Base-by-base conservation (phyloP, 352 stramenopile genomes). In the Globisporangium spiculum region DNA sequence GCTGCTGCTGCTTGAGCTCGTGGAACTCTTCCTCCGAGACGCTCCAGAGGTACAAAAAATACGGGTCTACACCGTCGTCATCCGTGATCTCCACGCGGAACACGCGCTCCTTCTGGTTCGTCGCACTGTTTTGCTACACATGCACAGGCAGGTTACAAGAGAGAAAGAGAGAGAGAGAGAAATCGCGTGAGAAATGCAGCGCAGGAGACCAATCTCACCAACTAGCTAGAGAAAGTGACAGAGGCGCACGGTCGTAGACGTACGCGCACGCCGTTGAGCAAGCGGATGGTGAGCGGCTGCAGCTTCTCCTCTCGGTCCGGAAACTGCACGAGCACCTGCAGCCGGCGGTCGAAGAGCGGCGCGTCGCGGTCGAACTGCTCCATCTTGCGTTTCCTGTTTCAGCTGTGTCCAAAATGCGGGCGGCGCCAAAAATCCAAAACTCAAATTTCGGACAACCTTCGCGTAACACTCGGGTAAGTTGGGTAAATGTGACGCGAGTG, bases 21-120 rank as follows among this genome's bases (percentile, higher is more conserved):
- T 98, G 94, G 72, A 98, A 98, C 70, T 98, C 92, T 71, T 97
- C 91, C 71, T 98, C 95, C 26, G 89, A 95, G 34, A 98, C 95
- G 70, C 96, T 93, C 79, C 94, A 94, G 16, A 95, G 79, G 69
- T 96, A 98, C 55, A 98, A 70, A 69, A 98, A 98, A 68, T 93
- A 98, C 65, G 91, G 88, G 63, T 98, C 92, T 4, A 72, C 78
- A 52, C 97, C 88, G 54, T 98, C 87, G 55, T 96, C 93, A 70
- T 98, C 91, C 16, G 94, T 98, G 48, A 98, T 91, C 73, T 98
- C 93, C 32, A 98, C 91, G 63, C 94, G 92, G 46, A 98, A 84
- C 59, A 97, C 86, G 44, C 84, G 82, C 64, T 97, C 90, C 70
- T 93, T 97, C 65, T 93, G 86, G 74, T 86, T 92, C 69, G 81